These are phyloP conservation scores for Spiraea crenata DNA, from an alignment of 331 rosid genomes.

Conservation along the genomic window DNA sequence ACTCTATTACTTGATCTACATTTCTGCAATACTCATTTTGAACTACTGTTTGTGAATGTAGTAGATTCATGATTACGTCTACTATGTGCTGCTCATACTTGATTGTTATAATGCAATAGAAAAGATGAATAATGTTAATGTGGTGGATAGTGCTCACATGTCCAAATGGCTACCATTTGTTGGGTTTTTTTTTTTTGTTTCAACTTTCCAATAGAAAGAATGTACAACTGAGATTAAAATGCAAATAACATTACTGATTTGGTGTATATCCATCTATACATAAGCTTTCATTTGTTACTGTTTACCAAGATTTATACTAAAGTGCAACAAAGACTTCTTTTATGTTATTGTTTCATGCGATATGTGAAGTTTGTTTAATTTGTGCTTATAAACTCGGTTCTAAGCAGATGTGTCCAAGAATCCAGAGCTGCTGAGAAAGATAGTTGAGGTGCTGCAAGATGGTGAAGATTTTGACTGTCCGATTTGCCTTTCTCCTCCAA, in stretches of 20 bases:
- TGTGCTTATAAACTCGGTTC: slow-evolving; percentile 7
- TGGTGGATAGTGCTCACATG: neutral
- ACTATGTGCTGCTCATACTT: neutral
- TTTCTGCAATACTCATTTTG: neutral
- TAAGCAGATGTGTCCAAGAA: slow-evolving; percentile 69
- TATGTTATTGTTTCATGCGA: neutral
- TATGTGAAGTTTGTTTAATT: neutral
- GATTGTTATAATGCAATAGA: neutral
- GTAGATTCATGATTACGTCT: neutral
- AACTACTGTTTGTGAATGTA: neutral
- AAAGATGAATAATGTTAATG: neutral
- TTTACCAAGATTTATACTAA: neutral
- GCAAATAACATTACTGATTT: too few species aligned
- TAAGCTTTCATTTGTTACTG: neutral
- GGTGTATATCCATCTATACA: too few species aligned
- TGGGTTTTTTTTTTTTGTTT: too few species aligned
- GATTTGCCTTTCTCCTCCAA: slow-evolving; percentile 65
- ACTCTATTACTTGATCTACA: neutral
- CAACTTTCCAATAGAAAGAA: too few species aligned
- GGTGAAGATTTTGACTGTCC: slow-evolving; percentile 96
- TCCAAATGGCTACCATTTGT: neutral
- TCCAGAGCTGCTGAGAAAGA: slow-evolving; percentile 66
- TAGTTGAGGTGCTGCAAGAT: slow-evolving; percentile 67
- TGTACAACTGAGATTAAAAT: too few species aligned
- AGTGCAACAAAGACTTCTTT: neutral